phyloP scores from a whole-genome alignment of 495 filamentous ascomycete species.

The Penicillium cosmopolitanum region DNA sequence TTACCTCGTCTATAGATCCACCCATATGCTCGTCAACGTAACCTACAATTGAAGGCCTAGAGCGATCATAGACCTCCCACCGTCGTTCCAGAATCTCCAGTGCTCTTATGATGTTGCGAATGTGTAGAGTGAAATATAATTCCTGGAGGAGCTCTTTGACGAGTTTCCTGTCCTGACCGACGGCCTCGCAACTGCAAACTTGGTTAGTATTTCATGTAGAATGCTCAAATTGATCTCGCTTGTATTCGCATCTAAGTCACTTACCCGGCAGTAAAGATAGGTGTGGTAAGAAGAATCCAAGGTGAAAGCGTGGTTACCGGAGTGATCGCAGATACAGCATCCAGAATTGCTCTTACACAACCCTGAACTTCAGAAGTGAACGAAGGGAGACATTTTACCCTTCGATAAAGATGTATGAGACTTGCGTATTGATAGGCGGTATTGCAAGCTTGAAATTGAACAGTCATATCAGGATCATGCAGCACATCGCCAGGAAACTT shows the following conservation, averaged over 20 bases:
- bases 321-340: conserved; percentile 14
- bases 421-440: conserved; percentile 18
- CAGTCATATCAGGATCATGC: conserved; percentile 2
- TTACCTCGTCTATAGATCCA: neutral
- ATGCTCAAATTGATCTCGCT: neutral
- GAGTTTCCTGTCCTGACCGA: conserved; percentile 8
- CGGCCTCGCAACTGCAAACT: conserved; percentile 10
- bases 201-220: neutral
- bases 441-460: conserved; percentile 22
- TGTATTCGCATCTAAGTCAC: neutral
- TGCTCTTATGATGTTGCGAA: conserved; percentile 22
- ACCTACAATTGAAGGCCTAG: neutral
- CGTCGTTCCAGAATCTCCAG: conserved; percentile 14
- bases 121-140: conserved; percentile 17
- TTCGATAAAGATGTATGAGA: conserved; percentile 19
- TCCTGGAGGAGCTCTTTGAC: conserved; percentile 15
- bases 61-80: conserved; percentile 9
- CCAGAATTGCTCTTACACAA: conserved; percentile 20
- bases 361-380: conserved; percentile 13
- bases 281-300: conserved; percentile 24
- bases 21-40: too few species aligned
- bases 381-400: conserved; percentile 8
- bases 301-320: conserved; percentile 21
- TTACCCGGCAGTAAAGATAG: conserved; percentile 25
- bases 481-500: conserved; percentile 7